These are phyloP conservation scores for Trichomonascus vanleenenianus DNA, from an alignment of 805 yeast genomes.

Conservation along the genomic window DNA sequence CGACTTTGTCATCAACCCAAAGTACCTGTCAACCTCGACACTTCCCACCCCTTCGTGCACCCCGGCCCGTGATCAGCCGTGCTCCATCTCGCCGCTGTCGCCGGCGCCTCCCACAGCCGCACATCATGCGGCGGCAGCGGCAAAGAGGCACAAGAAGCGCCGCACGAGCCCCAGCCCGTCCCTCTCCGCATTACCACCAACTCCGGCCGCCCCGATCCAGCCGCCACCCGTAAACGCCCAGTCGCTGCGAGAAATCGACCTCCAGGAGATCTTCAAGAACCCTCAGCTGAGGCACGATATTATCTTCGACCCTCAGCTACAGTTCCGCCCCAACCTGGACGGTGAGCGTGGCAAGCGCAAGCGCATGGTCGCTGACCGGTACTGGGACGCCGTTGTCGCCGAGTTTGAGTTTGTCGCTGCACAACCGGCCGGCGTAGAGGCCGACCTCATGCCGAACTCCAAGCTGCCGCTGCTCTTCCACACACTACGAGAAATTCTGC, in stretches of 20 bases:
- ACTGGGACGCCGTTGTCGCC: constrained; percentile 69
- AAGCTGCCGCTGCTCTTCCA: constrained; percentile 63
- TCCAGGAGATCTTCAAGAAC: constrained; percentile 80
- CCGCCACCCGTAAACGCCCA: constrained; percentile 77
- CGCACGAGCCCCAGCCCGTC: not conserved
- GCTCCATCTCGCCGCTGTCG: not conserved
- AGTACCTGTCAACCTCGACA: not conserved
- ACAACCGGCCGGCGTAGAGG: constrained; percentile 6
- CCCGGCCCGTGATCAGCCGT: too few species aligned
- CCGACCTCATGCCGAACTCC: constrained; percentile 21
- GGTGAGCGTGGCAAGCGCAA: constrained; percentile 85
- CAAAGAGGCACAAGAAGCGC: not conserved
- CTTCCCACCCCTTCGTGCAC: not conserved
- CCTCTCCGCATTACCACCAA: constrained; percentile 5
- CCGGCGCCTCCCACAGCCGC: not conserved
- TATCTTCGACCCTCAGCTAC: constrained; percentile 83
- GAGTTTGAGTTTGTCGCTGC: constrained; percentile 46
- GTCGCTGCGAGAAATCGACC: constrained; percentile 75
- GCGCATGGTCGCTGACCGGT: constrained; percentile 65
- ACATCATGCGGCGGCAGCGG: not conserved
- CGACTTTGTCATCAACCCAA: constrained; percentile 1
- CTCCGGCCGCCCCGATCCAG: constrained; percentile 27
- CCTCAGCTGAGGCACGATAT: constrained; percentile 93
- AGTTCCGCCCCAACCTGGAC: constrained; percentile 83
- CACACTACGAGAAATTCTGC: constrained; percentile 69